A percentile compares a stretch with the other conserved stretches of the same genome.
Evolutionary conservation across 495 filamentous ascomycete genomes (phyloP).

Genomic region (Hypoxylon lenormandii): DNA sequence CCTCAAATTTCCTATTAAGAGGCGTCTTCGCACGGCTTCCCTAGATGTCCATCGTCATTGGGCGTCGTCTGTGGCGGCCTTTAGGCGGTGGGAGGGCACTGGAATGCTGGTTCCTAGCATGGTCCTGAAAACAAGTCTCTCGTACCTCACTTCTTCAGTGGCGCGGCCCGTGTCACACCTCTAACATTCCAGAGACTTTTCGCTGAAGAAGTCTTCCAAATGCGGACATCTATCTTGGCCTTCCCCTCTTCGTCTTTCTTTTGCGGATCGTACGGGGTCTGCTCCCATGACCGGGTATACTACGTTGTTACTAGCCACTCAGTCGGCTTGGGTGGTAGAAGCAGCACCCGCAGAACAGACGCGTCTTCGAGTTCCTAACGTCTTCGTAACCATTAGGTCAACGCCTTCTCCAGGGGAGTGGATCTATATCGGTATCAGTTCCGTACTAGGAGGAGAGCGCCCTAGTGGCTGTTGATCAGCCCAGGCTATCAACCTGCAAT

Average conservation of each 20-base stretch:
- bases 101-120: conserved; percentile 47
- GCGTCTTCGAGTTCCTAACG: conserved; percentile 4
- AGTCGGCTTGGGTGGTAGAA: not conserved
- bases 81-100: conserved; percentile 28
- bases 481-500: conserved; percentile 22
- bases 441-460: conserved; percentile 7
- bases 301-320: conserved; percentile 8
- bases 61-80: conserved; percentile 14
- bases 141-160: conserved; percentile 39
- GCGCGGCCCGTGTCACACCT: conserved; percentile 28
- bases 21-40: conserved; percentile 14
- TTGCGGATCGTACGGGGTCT: conserved; percentile 19
- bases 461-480: conserved; percentile 20
- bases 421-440: conserved; percentile 13
- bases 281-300: not conserved
- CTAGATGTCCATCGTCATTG: conserved; percentile 13
- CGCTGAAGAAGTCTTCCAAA: conserved; percentile 44
- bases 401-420: conserved; percentile 19
- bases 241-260: conserved; percentile 22
- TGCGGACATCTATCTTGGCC: conserved; percentile 45
- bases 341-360: not conserved
- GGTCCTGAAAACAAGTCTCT: conserved; percentile 48
- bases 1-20: conserved; percentile 18
- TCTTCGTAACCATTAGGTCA: conserved; percentile 17
- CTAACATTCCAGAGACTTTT: conserved; percentile 46